Evolutionary conservation across 2,329 filamentous ascomycete genomes (phyloP).

Genomic region (Aspergillus sp.): DNA sequence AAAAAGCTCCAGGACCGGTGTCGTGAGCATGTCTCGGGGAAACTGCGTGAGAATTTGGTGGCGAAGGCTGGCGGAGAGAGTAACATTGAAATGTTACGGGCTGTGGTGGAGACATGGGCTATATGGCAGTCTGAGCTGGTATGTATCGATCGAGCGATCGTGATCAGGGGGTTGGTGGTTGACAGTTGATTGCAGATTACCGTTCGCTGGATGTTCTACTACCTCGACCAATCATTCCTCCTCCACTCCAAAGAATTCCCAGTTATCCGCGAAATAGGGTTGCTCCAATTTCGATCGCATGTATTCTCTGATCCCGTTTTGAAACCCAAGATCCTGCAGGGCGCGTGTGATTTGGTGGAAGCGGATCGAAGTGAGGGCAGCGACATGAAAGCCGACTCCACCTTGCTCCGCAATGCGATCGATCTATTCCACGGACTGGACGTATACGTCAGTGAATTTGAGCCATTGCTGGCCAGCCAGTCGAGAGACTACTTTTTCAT

Average conservation of each 20-base stretch:
- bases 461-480: slow-evolving; percentile 60
- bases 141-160: slow-evolving; percentile 22
- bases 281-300: slow-evolving; percentile 61
- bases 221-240: slow-evolving; percentile 82
- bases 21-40: slow-evolving; percentile 52
- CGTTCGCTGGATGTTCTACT: slow-evolving; percentile 85
- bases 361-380: slow-evolving; percentile 55
- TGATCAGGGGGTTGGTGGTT: background rate
- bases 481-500: slow-evolving; percentile 61
- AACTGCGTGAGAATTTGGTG: slow-evolving; percentile 52
- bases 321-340: slow-evolving; percentile 50
- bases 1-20: slow-evolving; percentile 58
- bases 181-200: slow-evolving; percentile 46
- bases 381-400: slow-evolving; percentile 50
- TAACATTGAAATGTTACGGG: slow-evolving; percentile 57
- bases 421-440: slow-evolving; percentile 78
- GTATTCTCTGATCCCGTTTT: slow-evolving; percentile 49
- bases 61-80: slow-evolving; percentile 46
- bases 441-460: slow-evolving; percentile 72
- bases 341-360: slow-evolving; percentile 68
- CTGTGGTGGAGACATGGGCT: slow-evolving; percentile 58
- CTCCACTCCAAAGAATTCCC: slow-evolving; percentile 60
- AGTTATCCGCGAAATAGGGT: slow-evolving; percentile 73
- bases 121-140: slow-evolving; percentile 72
- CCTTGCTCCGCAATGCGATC: slow-evolving; percentile 65